Percentiles rank a stretch among this genome's conserved stretches.
These are phyloP conservation scores for Rhizomucor pusillus DNA, from an alignment of 371 early-diverging fungal species.

Conservation along the genomic window DNA sequence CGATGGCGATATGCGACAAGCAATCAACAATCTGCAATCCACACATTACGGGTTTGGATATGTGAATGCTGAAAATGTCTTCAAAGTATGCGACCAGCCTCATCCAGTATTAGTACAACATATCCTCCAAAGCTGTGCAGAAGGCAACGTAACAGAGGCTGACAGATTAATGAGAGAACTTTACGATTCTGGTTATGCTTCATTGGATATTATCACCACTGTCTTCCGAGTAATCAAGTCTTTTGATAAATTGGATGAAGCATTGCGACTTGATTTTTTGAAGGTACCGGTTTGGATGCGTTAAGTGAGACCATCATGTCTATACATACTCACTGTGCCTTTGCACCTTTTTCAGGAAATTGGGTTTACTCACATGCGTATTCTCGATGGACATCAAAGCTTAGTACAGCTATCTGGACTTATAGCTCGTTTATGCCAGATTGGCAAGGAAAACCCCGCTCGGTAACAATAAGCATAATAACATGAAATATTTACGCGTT, in stretches of 20 bases:
- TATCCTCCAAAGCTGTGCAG: slow-evolving; percentile 68
- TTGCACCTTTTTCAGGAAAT: slow-evolving; percentile 64
- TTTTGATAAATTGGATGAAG: slow-evolving; percentile 35
- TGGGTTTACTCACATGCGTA: slow-evolving; percentile 81
- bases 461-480: too few species aligned
- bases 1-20: slow-evolving; percentile 99
- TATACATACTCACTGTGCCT: background rate
- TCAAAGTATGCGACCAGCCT: slow-evolving; percentile 95
- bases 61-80: slow-evolving; percentile 87
- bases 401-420: slow-evolving; percentile 82
- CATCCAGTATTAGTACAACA: slow-evolving; percentile 81
- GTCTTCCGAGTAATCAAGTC: slow-evolving; percentile 85
- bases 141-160: slow-evolving; percentile 72
- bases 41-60: slow-evolving; percentile 83
- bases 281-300: slow-evolving; percentile 61
- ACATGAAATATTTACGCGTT: too few species aligned
- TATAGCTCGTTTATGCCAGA: slow-evolving; percentile 59
- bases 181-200: slow-evolving; percentile 83
- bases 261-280: slow-evolving; percentile 74
- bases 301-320: too few species aligned
- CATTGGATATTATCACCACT: slow-evolving; percentile 90
- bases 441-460: slow-evolving; percentile 5
- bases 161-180: slow-evolving; percentile 63
- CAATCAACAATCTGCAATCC: slow-evolving; percentile 96
- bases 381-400: slow-evolving; percentile 79